Evolutionary conservation across 306 rosid genomes (phyloP), one percentile per base, ranked within the genome.

Genomic region (Rubus idaeus): DNA sequence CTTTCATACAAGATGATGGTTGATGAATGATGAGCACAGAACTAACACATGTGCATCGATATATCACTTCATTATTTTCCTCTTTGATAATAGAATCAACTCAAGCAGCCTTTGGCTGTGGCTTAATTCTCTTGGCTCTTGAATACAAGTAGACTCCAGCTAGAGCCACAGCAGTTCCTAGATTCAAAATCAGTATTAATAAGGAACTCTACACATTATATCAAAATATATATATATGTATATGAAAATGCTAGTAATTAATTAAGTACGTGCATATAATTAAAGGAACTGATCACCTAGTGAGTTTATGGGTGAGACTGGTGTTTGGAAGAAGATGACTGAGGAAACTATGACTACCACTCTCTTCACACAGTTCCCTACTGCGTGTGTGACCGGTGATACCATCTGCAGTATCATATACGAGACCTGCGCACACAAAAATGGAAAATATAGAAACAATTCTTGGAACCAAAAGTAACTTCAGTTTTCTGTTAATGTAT

Each of bases 81-180:
- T 63, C 21, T 39, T 39, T 63, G 69, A 20, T 51, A 35, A 18
- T 60, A 50, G n/a, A 1, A 30, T 62, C 4, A 79, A 80, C 26
- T 82, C 63, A 87, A 41, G 83, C 68, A 75, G 56, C 51, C 65
- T 84, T 86, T 6, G 84, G 81, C 82, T 85, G 78, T 39, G 90
- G 76, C 84, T 86, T 84, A 18, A 66, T 77, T 71, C 83, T 75
- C 51, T 86, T 90, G 55, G 83, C 88, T 82, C 90, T 90, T 50
- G 93, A 90, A 76, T 90, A 92, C 80, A 87, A 84, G 90, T 84
- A 88, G 67, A 88, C 91, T 52, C 97, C 97, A 72, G 80, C 86
- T 58, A 92, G 91, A 52, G 96, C 90, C 35, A 84, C 0, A 46
- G 85, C 93, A 70, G 97, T 92, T 42, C 97, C 97, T 92, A 82